Evolutionary conservation across 2,329 filamentous ascomycete genomes (phyloP).

Genomic region (Moelleriella libera): DNA sequence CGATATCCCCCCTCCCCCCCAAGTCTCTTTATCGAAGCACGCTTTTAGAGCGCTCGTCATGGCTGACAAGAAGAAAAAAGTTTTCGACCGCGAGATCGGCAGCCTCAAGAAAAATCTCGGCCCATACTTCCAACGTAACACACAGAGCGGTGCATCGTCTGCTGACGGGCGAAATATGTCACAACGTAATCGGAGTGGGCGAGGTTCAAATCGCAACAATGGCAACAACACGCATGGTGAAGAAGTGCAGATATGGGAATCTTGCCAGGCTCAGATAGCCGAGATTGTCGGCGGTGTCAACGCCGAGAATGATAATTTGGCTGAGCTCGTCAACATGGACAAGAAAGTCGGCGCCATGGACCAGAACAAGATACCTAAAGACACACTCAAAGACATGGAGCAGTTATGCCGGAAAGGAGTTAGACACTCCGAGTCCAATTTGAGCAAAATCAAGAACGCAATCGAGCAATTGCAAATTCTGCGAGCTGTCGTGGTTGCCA

Average conservation of each 20-base stretch:
- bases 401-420: constrained; percentile 27
- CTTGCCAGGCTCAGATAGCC: constrained; percentile 21
- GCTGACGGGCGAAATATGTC: constrained; percentile 17
- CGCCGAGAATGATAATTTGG: constrained; percentile 25
- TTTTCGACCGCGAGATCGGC: constrained; percentile 16
- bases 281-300: constrained; percentile 27
- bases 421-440: constrained; percentile 23
- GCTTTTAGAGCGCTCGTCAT: constrained; percentile 7
- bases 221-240: constrained; percentile 25
- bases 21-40: too few relatives aligned
- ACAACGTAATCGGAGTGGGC: constrained; percentile 28
- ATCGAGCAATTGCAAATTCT: constrained; percentile 29
- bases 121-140: constrained; percentile 15
- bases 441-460: constrained; percentile 18
- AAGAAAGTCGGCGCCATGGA: constrained; percentile 25
- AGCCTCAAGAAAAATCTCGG: constrained; percentile 20
- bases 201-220: constrained; percentile 29
- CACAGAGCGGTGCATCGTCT: constrained; percentile 6
- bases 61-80: constrained; percentile 17
- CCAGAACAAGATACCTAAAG: constrained; percentile 20
- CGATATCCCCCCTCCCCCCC: too few relatives aligned
- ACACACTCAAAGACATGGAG: constrained; percentile 27
- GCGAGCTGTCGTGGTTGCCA: constrained; percentile 26
- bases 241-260: constrained; percentile 28
- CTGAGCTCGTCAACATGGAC: constrained; percentile 23